Base-by-base conservation (phyloP, 208 protist species). In the Leptomonas seymouri region DNA sequence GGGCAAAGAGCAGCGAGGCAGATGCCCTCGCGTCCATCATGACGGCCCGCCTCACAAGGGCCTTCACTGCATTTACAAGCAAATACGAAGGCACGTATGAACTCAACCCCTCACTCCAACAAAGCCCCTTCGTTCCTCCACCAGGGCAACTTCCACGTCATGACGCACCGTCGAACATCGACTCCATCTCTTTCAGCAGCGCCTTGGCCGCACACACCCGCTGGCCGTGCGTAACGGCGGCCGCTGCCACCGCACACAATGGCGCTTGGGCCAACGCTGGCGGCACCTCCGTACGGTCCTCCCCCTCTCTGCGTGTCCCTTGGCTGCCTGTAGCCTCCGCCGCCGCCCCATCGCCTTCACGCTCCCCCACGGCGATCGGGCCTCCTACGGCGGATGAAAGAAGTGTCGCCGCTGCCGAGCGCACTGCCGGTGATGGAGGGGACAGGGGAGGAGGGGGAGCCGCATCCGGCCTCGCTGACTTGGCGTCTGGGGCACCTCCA, bases 161-260 rank as follows among this genome's bases (percentile, higher is more conserved):
- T n/a, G 23, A 6, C 41, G 18, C 23, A 16, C 28, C 54, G 2
- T 76, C 57, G 39, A 76, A 76, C 34, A 76, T 51, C 9, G n/a
- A 48, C 28, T 65, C 71, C 71, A 76, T 61, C 4, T 21, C 71
- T 25, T 66, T 76, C 46, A 76, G 46, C n/a, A 76, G 34, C 21
- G 54, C 62, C 30, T 60, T 76, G 21, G 71, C 71, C 1, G 63
- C 63, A 21, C 7, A 23, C 63, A 76, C 71, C 18, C 71, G 71
- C 55, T 46, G 28, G 44, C 71, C 57, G n/a, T 44, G 56, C 53
- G 48, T n/a, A 8, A 15, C 30, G 53, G 61, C 39, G 34, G 70
- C 15, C 28, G 34, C 7, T 25, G 57, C 21, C 50, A 28, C 28
- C 25, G 23, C 42, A 1, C 39, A 30, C 45, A 7, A 20, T 21